Evolutionary conservation across 192 early-diverging fungal species (phyloP).

Genomic region (Chytriomyces sp.): DNA sequence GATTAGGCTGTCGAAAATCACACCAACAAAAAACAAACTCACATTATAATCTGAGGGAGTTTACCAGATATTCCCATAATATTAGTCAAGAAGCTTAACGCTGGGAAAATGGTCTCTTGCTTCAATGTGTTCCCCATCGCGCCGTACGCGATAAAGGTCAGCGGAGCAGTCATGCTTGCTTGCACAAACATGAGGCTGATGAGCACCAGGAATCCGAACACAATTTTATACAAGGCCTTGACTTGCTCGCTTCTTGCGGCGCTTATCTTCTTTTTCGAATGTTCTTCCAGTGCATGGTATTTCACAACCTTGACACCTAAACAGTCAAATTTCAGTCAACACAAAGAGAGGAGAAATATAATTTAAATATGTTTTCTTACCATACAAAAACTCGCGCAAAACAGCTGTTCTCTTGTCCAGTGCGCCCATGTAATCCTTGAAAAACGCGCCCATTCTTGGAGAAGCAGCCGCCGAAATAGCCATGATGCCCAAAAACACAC

Average conservation of each 20-base stretch:
- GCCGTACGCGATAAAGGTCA: conserved; percentile 32
- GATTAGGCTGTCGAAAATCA: too few species aligned
- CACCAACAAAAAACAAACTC: background rate
- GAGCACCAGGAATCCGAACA: background rate
- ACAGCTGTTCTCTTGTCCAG: conserved; percentile 1
- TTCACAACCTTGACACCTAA: conserved; percentile 30
- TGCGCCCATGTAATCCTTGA: conserved; percentile 6
- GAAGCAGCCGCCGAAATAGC: background rate
- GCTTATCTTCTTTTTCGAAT: background rate
- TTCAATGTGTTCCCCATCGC: conserved; percentile 21
- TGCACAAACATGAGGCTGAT: conserved; percentile 20
- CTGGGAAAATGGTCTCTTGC: conserved; percentile 65
- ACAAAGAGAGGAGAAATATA: background rate
- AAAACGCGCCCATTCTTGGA: background rate
- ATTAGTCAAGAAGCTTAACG: conserved; percentile 59
- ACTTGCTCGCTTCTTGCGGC: conserved; percentile 9
- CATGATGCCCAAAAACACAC: background rate
- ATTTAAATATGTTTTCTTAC: background rate
- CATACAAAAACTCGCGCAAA: conserved; percentile 10
- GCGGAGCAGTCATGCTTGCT: conserved; percentile 17
- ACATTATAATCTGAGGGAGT: conserved; percentile 55
- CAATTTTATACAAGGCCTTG: background rate
- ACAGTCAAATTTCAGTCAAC: too few species aligned
- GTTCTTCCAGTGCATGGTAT: conserved; percentile 20
- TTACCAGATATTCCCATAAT: conserved; percentile 55